These are phyloP conservation scores for Theileria annulata DNA, from an alignment of 169 alveolate species.

Conservation along the genomic window DNA sequence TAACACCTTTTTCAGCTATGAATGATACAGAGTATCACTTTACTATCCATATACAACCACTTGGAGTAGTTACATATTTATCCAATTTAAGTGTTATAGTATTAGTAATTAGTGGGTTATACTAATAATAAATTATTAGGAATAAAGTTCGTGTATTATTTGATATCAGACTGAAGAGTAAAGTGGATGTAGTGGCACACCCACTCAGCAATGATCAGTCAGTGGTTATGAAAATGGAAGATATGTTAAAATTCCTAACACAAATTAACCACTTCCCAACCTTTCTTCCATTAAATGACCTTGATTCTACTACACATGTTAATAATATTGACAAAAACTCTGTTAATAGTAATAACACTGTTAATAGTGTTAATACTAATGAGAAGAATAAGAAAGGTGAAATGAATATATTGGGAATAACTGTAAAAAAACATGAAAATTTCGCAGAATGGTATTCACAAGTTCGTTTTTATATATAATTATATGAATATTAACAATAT, in stretches of 20 bases:
- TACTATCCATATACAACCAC: too few relatives aligned
- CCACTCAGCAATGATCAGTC: slow-evolving; percentile 59
- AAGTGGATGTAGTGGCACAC: slow-evolving; percentile 57
- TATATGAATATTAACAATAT: not conserved
- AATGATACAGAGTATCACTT: slow-evolving; percentile 64
- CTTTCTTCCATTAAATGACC: slow-evolving; percentile 31
- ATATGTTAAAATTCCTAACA: slow-evolving; percentile 55
- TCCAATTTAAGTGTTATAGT: not conserved
- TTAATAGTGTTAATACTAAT: not conserved
- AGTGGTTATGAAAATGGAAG: slow-evolving; percentile 48
- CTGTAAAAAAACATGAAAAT: slow-evolving; percentile 77
- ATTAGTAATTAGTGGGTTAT: too few relatives aligned
- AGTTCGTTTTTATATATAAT: slow-evolving; percentile 10
- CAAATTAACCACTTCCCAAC: slow-evolving; percentile 43
- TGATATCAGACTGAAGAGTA: slow-evolving; percentile 51
- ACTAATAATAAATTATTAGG: not conserved
- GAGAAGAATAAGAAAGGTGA: not conserved
- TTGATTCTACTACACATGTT: not conserved
- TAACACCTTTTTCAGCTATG: slow-evolving; percentile 78
- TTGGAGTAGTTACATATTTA: not conserved
- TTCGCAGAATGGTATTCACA: slow-evolving; percentile 88
- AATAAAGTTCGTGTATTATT: slow-evolving; percentile 30
- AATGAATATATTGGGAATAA: slow-evolving; percentile 73
- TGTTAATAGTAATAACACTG: slow-evolving; percentile 11
- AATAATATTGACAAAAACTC: slow-evolving; percentile 15